These are phyloP conservation scores for Hemileccinum impolitum DNA, from an alignment of 768 basidiomycete species.

Conservation along the genomic window DNA sequence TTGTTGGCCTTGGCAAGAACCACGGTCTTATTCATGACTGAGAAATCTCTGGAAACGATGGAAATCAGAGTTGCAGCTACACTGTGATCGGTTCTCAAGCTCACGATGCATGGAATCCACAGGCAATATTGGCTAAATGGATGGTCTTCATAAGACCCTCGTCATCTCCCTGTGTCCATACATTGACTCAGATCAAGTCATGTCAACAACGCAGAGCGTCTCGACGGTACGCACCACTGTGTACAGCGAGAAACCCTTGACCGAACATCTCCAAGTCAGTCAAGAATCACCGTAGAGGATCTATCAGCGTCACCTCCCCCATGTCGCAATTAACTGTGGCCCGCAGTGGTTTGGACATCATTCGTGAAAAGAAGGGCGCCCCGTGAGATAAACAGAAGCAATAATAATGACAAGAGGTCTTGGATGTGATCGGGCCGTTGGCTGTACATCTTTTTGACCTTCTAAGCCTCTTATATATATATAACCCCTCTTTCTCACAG, in stretches of 20 bases:
- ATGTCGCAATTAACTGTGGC: slow-evolving; percentile 56
- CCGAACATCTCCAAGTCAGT: slow-evolving; percentile 1
- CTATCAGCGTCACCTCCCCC: slow-evolving; percentile 43
- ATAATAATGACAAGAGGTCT: background rate
- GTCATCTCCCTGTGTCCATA: slow-evolving; percentile 42
- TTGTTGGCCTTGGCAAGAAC: slow-evolving; percentile 50
- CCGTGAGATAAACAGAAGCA: background rate
- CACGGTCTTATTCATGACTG: slow-evolving; percentile 64
- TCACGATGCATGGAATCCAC: slow-evolving; percentile 67
- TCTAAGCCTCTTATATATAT: no score
- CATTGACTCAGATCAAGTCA: background rate
- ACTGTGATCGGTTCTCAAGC: background rate
- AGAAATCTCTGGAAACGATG: slow-evolving; percentile 48
- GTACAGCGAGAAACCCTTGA: slow-evolving; percentile 52
- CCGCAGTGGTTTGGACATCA: slow-evolving; percentile 22
- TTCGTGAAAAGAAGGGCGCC: background rate
- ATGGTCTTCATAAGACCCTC: slow-evolving; percentile 53
- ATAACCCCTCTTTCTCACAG: no score
- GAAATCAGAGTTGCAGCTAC: background rate
- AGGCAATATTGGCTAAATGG: slow-evolving; percentile 61
- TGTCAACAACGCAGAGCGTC: background rate
- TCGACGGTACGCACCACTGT: slow-evolving; percentile 33
- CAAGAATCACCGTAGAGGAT: background rate
- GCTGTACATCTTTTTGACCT: no score
- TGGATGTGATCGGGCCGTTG: slow-evolving; percentile 4